Evolutionary conservation across 2,329 filamentous ascomycete species (phyloP).

Genomic region (Neopestalotiopsis clavispora): DNA sequence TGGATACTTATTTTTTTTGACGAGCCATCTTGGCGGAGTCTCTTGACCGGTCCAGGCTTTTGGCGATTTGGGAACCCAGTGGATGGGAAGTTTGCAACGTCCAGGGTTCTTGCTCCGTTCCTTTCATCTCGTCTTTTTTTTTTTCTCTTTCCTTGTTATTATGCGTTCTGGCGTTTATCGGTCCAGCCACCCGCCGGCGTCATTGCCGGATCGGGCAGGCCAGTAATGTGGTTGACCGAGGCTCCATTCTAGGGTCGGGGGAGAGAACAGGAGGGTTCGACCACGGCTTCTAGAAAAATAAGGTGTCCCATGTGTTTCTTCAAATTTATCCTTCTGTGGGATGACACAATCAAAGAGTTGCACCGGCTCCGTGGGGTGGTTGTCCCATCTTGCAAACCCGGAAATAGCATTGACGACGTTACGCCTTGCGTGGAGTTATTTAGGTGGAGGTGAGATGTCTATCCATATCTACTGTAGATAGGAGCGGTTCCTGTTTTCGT

Average conservation of each 20-base stretch:
- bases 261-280: background rate
- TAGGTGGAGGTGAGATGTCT: background rate
- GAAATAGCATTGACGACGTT: background rate
- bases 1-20: background rate
- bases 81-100: background rate
- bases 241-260: background rate
- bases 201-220: slow-evolving; percentile 14
- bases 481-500: background rate
- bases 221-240: slow-evolving; percentile 5
- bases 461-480: background rate
- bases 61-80: background rate
- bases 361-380: background rate
- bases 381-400: background rate
- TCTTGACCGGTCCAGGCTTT: slow-evolving; percentile 5
- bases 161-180: slow-evolving; percentile 4
- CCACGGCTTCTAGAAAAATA: slow-evolving; percentile 9
- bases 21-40: background rate
- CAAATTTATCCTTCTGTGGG: background rate
- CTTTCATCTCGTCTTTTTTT: slow-evolving; percentile 1
- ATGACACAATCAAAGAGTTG: background rate
- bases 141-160: background rate
- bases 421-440: background rate
- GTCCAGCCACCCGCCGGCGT: slow-evolving; percentile 2
- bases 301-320: background rate
- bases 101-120: background rate